Percentiles rank a stretch among this genome's conserved stretches.
These are phyloP conservation scores for Fusarium anthophilum DNA, from an alignment of 2,329 filamentous ascomycete genomes.

Conservation along the genomic window DNA sequence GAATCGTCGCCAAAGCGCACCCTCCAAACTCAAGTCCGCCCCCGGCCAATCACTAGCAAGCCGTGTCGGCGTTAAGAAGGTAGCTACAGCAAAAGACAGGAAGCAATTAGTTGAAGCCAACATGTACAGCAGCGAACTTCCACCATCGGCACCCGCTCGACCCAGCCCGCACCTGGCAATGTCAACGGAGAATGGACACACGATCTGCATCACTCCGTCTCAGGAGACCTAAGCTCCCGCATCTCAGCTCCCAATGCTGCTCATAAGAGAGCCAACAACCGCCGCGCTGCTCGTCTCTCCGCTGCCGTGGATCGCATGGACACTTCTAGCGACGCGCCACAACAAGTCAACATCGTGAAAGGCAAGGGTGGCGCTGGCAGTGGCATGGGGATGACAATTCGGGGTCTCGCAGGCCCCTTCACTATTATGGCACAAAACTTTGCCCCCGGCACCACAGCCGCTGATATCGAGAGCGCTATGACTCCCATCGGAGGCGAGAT, in stretches of 20 bases:
- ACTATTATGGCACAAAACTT: conserved; percentile 83
- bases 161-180: conserved; percentile 56
- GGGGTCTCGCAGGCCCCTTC: conserved; percentile 77
- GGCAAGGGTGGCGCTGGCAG: conserved; percentile 16
- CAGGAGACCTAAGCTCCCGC: conserved; percentile 56
- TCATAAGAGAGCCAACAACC: conserved; percentile 35
- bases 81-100: conserved; percentile 45
- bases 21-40: conserved; percentile 56
- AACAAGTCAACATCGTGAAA: conserved; percentile 50
- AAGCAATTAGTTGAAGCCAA: conserved; percentile 15
- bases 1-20: conserved; percentile 67
- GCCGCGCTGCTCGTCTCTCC: conserved; percentile 52
- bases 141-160: conserved; percentile 29
- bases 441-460: conserved; percentile 80
- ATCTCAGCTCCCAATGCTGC: conserved; percentile 52
- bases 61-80: conserved; percentile 79
- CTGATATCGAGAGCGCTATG: conserved; percentile 85
- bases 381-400: conserved; percentile 70
- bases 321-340: conserved; percentile 43
- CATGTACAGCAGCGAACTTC: conserved; percentile 38
- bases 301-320: conserved; percentile 56
- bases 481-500: conserved; percentile 76
- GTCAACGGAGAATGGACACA: conserved; percentile 77
- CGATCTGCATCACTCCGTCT: conserved; percentile 67
- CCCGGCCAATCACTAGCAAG: conserved; percentile 71